Conservation (phyloP, 768 basidiomycete species). For the Scleroderma bovista region DNA sequence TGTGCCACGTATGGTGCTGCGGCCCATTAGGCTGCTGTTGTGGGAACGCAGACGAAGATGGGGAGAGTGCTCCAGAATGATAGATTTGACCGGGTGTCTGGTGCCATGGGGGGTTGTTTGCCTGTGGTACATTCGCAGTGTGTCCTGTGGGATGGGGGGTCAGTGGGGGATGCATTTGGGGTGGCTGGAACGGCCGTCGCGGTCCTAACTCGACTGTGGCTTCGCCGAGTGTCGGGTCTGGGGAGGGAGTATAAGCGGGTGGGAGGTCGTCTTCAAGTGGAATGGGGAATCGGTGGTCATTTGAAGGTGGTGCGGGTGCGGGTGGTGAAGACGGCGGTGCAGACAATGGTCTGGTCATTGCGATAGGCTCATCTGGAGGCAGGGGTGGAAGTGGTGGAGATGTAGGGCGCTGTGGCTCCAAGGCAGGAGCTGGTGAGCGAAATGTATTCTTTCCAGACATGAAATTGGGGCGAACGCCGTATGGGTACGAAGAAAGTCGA, state of each 20-base stretch:
- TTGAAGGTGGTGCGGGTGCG: background rate
- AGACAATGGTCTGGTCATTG: background rate
- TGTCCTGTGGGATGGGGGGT: background rate
- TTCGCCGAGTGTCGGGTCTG: conserved; percentile 54
- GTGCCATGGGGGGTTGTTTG: background rate
- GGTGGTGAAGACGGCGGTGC: background rate
- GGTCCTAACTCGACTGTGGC: conserved; percentile 60
- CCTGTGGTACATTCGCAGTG: background rate
- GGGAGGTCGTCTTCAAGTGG: conserved; percentile 49
- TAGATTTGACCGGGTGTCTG: conserved; percentile 1
- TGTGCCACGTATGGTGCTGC: conserved; percentile 17
- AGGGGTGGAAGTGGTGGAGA: conserved; percentile 8
- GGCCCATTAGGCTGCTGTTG: conserved; percentile 10
- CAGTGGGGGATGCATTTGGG: conserved; percentile 17
- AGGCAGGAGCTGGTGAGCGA: background rate
- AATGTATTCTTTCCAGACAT: conserved; percentile 14
- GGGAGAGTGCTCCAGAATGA: background rate
- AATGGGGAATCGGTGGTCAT: background rate
- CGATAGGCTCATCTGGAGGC: conserved; percentile 1
- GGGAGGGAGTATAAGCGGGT: conserved; percentile 62
- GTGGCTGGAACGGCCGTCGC: conserved; percentile 51
- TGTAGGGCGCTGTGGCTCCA: background rate
- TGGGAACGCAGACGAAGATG: conserved; percentile 7
- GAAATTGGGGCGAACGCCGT: no score
- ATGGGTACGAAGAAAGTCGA: no score